Conservation (phyloP, 352 stramenopile species). For the Thalassiosira exigua region DNA sequence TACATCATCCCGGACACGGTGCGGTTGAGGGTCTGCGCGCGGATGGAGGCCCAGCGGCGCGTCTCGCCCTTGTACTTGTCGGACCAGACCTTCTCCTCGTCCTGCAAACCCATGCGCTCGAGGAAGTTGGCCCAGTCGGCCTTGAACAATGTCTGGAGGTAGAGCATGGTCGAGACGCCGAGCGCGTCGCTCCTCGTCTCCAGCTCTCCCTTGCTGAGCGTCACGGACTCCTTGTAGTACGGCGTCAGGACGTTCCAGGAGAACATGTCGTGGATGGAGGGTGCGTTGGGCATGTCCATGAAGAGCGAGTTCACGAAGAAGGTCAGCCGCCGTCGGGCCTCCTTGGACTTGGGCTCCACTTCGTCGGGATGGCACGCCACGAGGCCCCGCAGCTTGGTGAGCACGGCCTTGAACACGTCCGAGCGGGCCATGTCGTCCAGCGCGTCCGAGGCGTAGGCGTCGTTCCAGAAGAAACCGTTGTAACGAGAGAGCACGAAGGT, state of each 20-base stretch:
- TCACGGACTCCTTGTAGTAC: conserved; percentile 98
- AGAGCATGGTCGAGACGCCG: conserved; percentile 96
- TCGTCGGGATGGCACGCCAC: conserved; percentile 96
- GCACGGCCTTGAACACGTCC: conserved; percentile 82
- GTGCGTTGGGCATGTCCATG: conserved; percentile 98
- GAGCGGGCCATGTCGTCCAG: conserved; percentile 87
- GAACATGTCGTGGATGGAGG: conserved; percentile 97
- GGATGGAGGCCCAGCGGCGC: conserved; percentile 96
- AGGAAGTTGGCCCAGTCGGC: conserved; percentile 98
- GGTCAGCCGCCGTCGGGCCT: conserved; percentile 93
- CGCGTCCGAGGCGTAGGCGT: conserved; percentile 95
- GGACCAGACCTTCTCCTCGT: conserved; percentile 88
- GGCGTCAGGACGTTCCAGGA: conserved; percentile 98
- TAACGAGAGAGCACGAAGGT: conserved; percentile 96
- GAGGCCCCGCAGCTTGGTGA: conserved; percentile 91
- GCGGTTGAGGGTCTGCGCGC: conserved; percentile 95
- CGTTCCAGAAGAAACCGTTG: conserved; percentile 98
- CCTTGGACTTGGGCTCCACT: conserved; percentile 95
- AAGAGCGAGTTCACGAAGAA: conserved; percentile 99
- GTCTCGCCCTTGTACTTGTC: conserved; percentile 89
- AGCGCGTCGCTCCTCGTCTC: conserved; percentile 93
- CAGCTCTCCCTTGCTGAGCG: conserved; percentile 97
- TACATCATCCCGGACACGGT: conserved; percentile 99
- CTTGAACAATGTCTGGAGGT: conserved; percentile 98
- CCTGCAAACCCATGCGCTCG: conserved; percentile 94